Evolutionary conservation across 192 early-diverging fungal species (phyloP), one percentile per base, ranked within the genome.

Genomic region (Chytriomyces sp.): DNA sequence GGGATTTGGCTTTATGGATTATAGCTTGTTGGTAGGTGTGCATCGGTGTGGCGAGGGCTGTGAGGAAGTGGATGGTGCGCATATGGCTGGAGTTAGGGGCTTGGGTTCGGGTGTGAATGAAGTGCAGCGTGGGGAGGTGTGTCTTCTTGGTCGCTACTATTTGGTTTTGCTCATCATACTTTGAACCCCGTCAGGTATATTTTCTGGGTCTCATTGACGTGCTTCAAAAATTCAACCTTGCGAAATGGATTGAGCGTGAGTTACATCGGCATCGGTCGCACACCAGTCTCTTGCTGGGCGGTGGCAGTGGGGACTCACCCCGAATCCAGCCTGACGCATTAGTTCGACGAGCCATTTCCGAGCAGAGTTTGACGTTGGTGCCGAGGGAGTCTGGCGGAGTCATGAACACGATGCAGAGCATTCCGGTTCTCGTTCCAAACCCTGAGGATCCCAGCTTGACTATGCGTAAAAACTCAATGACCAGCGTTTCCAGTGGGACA

Each of bases 1-100:
- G 52, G 12, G 53, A 36, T 49, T 61, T 66, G 70, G 66, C 33
- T 80, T 81, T 56, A 84, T 84, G 79, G 82, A 84, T 73, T 84
- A 84, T 59, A 83, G 57, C 28, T 32, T 32, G 57, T 17, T 58
- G 57, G 31, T 32, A 14, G 57, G 57, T 28, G 22, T 58, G 57
- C 57, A 58, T 22, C 14, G 26, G 14, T 0, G 44, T 10, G 10
- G 44, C 10, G 10, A n/a, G n/a, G n/a, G n/a, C n/a, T 5, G 7
- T 62, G 59, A 62, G 31, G 59, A 62, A 5, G 38, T 12, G 28
- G 59, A 62, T 58, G 56, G 25, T 8, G 59, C 14, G 59, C 59
- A 34, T 19, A n/a, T n/a, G n/a, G n/a, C n/a, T n/a, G n/a, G n/a
- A n/a, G n/a, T n/a, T n/a, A n/a, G n/a, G n/a, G n/a, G n/a, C n/a